Evolutionary conservation across 2,329 filamentous ascomycete genomes (phyloP).

Genomic region (Phaeosphaeriaceae sp.): DNA sequence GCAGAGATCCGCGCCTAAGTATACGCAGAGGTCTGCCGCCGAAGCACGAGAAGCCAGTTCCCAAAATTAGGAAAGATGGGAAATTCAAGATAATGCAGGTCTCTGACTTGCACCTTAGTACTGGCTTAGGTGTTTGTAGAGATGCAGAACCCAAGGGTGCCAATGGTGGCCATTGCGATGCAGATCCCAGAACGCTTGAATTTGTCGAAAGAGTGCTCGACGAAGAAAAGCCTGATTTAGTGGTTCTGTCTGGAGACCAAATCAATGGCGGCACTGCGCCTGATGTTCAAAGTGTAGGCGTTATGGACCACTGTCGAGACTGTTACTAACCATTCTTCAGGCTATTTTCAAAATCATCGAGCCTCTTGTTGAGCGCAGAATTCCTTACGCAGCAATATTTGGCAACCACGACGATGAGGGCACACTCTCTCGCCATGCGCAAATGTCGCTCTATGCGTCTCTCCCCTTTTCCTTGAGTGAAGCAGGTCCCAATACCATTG

Average conservation of each 20-base stretch:
- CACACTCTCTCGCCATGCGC: slow-evolving; percentile 73
- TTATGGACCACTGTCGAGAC: not conserved
- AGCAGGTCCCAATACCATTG: slow-evolving; percentile 80
- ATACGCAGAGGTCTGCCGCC: slow-evolving; percentile 74
- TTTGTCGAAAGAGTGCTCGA: slow-evolving; percentile 85
- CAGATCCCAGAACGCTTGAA: slow-evolving; percentile 87
- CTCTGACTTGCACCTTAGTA: slow-evolving; percentile 92
- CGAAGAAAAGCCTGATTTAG: slow-evolving; percentile 90
- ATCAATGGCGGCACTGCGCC: slow-evolving; percentile 92
- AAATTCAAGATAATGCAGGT: slow-evolving; percentile 98
- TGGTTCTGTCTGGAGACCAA: slow-evolving; percentile 91
- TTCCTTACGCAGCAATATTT: slow-evolving; percentile 93
- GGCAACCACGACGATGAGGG: slow-evolving; percentile 98
- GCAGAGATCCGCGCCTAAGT: slow-evolving; percentile 75
- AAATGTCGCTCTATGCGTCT: slow-evolving; percentile 86
- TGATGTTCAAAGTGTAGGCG: slow-evolving; percentile 80
- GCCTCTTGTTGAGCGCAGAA: slow-evolving; percentile 81
- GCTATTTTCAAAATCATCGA: slow-evolving; percentile 93
- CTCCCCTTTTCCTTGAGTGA: slow-evolving; percentile 89
- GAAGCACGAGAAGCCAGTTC: slow-evolving; percentile 71
- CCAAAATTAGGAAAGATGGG: slow-evolving; percentile 83
- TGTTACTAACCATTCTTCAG: slow-evolving; percentile 48
- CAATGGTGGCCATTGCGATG: slow-evolving; percentile 81
- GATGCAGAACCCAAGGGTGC: slow-evolving; percentile 79
- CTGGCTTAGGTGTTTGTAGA: slow-evolving; percentile 82